These are phyloP conservation scores for Hortiboletus campestris DNA, from an alignment of 768 basidiomycete genomes.

Conservation along the genomic window DNA sequence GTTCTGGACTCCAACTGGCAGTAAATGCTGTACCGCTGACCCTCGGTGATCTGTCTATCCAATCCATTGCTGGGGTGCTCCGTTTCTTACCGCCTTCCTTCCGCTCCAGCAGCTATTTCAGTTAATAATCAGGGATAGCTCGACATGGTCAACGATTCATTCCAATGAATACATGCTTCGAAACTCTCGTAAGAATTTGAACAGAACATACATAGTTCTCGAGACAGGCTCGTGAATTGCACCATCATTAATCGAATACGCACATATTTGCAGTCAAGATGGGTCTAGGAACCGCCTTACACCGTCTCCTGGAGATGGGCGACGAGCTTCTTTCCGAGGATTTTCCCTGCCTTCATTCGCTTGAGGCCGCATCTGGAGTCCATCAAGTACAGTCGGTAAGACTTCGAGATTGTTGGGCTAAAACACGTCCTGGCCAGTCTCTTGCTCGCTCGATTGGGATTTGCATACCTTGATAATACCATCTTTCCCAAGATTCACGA, in stretches of 20 bases:
- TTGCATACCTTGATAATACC: slow-evolving; percentile 26
- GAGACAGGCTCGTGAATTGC: not conserved
- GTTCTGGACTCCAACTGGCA: slow-evolving; percentile 4
- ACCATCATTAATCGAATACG: slow-evolving; percentile 19
- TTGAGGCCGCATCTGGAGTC: slow-evolving; percentile 38
- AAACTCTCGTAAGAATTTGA: not conserved
- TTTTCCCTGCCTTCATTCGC: slow-evolving; percentile 33
- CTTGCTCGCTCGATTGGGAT: not conserved
- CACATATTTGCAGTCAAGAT: not conserved
- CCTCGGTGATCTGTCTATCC: not conserved
- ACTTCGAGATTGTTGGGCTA: slow-evolving; percentile 43
- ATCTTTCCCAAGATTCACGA: slow-evolving; percentile 18
- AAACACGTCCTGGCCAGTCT: not conserved
- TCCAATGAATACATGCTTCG: slow-evolving; percentile 5
- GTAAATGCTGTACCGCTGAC: not conserved
- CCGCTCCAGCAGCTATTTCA: not conserved
- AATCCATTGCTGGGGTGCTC: not conserved
- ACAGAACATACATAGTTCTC: not conserved
- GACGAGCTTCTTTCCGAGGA: slow-evolving; percentile 47
- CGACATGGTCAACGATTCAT: not conserved
- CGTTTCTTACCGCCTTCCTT: not conserved
- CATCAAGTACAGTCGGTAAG: slow-evolving; percentile 40
- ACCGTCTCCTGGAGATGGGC: slow-evolving; percentile 39
- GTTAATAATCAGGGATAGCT: not conserved
- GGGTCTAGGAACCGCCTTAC: slow-evolving; percentile 2